Base-by-base conservation (phyloP, 768 basidiomycete genomes). In the Boletus edulis region DNA sequence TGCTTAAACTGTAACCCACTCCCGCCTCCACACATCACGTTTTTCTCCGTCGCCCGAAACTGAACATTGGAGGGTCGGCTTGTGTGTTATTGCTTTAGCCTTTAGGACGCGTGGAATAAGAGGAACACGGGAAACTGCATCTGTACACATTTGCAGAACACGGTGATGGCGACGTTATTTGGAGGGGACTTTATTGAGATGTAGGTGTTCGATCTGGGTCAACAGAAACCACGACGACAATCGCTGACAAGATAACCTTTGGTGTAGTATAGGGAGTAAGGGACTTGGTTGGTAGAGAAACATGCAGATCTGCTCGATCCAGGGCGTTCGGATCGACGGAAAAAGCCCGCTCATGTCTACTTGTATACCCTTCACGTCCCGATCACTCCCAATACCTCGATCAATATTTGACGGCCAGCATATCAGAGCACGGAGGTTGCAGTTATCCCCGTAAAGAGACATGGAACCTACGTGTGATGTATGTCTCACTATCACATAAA, bases 81-180 rank as follows among this genome's bases (percentile, higher is more conserved):
- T 94, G 93, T 68, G 94, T 91, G 0, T 93, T 92, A 12, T 75
- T 94, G 15, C 94, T 95, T 76, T 94, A 89, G 90, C n/a, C n/a
- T n/a, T n/a, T n/a, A n/a, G n/a, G 93, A 92, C 65, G 90, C 91
- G 3, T 95, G 93, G 65, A 86, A 87, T 34, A 72, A 89, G 58
- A 78, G 90, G 20, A 75, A 80, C 55, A 90, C 91, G 3, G 88
- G 89, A 1, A 90, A 89, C 41, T 94, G 91, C 62, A 93, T 95
- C 58, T 93, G 94, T 66, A 94, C 92, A 0, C 93, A 94, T 67
- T 91, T 88, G 0, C 92, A 94, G 67, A 83, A 94, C 68, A 92
- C 86, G 3, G 20, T 95, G 40, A 89, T 94, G 84, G 86, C 86
- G 1, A 94, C 92, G 0, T 71, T 95, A 34, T 76, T 93, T 92